Base-by-base conservation (phyloP, 2,329 filamentous ascomycete genomes). In the Trichoderma guizhouense region DNA sequence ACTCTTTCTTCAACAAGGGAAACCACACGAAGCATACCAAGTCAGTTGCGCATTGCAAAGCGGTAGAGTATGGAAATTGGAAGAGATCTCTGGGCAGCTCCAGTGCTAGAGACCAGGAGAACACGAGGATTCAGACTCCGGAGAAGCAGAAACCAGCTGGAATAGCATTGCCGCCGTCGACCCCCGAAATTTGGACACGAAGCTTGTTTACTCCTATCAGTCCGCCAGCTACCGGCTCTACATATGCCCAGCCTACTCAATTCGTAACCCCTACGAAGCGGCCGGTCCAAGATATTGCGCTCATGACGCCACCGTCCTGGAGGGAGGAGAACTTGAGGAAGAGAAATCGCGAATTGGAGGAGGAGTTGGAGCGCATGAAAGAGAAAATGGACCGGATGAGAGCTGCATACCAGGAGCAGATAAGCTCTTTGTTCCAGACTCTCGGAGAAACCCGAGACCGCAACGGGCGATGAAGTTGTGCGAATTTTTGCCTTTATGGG, bases 271-370 rank as follows among this genome's bases (percentile, higher is more conserved):
- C 64, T 7, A 67, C 64, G 5, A 68, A 62, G 5, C 51, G 36
- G 2, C 21, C 32, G 2, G 11, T 51, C 11, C 14, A 26, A 2
- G 30, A 36, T 0, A 28, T 65, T 18, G 58, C 63, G 7, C 39
- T 58, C 5, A 9, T 71, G 51, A 67, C 55, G 39, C 55, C 60
- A 2, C 51, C 61, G 0, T 32, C 61, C 2, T 69, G 63, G 69
- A 69, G 69, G 6, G 70, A 72, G 11, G 69, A 67, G 14, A 53
- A 28, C 6, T 14, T 73, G 14, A 53, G 53, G 14, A 64, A 61
- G 63, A 72, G 58, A 24, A 71, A 71, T 24, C 24, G 21, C 0
- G 72, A 71, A 57, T 36, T 74, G 24, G 71, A 74, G 26, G 62
- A 30, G 0, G 58, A 72, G 21, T 15, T 72, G 4, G 18, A 26